Conservation (phyloP, 768 basidiomycete genomes). For the Tylopilus sp. region DNA sequence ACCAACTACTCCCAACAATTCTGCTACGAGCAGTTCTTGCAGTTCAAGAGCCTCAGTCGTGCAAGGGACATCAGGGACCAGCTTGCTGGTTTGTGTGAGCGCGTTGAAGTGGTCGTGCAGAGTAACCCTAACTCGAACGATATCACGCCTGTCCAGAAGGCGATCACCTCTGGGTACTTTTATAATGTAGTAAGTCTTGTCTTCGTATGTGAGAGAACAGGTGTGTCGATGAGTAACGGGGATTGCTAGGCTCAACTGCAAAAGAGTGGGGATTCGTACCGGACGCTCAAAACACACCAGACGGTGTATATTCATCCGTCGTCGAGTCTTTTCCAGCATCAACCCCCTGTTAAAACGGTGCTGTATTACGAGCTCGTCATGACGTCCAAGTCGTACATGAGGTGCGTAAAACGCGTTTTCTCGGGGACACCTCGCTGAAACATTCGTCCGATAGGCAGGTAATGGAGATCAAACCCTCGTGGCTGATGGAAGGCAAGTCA, state of each 20-base stretch:
- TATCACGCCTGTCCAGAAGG: constrained; percentile 91
- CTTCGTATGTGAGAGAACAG: not conserved
- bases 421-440: not conserved
- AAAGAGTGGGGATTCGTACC: constrained; percentile 94
- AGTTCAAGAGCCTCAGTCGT: constrained; percentile 90
- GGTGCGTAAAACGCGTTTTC: constrained; percentile 37
- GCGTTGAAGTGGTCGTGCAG: constrained; percentile 89
- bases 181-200: constrained; percentile 74
- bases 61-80: constrained; percentile 97
- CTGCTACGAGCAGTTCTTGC: constrained; percentile 93
- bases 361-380: constrained; percentile 97
- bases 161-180: constrained; percentile 92
- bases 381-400: constrained; percentile 96
- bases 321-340: constrained; percentile 90
- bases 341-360: constrained; percentile 87
- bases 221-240: not conserved
- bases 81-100: constrained; percentile 91
- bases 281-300: constrained; percentile 93
- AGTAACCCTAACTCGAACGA: constrained; percentile 91
- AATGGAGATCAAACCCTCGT: constrained; percentile 96
- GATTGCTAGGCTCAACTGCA: constrained; percentile 75
- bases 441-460: constrained; percentile 56
- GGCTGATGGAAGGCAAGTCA: constrained; percentile 82
- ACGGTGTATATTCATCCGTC: constrained; percentile 97
- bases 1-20: constrained; percentile 96